Base-by-base conservation (phyloP, 1,139 yeast genomes). In the Suhomyces bolitotheri region DNA sequence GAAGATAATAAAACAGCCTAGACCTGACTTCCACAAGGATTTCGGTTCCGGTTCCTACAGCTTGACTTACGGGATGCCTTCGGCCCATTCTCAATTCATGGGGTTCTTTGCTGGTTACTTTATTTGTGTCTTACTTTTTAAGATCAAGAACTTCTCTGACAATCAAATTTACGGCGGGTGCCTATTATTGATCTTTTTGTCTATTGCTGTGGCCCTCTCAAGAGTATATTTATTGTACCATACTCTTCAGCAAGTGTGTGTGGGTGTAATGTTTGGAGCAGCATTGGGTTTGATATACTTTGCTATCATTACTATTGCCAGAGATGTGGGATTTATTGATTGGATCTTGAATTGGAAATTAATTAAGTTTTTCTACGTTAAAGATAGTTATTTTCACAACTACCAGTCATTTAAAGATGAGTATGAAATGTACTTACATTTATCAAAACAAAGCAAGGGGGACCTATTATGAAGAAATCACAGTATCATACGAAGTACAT, bases 61-160 rank as follows among this genome's bases (percentile, higher is more conserved):
- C 28, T 67, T 80, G 35, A 84, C 87, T 2, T 88, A 83, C 57
- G 98, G 98, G 0, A 90, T 92, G 97, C 98, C 98, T 0, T 81
- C 92, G 38, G 96, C 97, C 2, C 98, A 92, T 59, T 80, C 96
- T 0, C 98, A 92, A 61, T 92, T 90, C 60, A 85, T 89, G 89
- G 94, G 95, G 1, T 92, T 81, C 58, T 81, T 84, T 50, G 76
- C 82, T 11, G 73, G 80, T 4, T 89, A 87, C 58, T 67, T 79
- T 38, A 55, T 73, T 7, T 68, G 87, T 45, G 55, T 60, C 9
- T 33, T 67, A 7, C 22, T 63, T 8, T 57, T 60, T 42, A 61
- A 60, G 44, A 52, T 68, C 27, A 48, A 45, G 7, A 53, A 47
- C 43, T 46, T 57, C 44, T 31, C 53, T 22, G 12, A 34, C 17